phyloP scores from a whole-genome alignment of 2,329 filamentous ascomycete genomes.

The Trichoderma breve region DNA sequence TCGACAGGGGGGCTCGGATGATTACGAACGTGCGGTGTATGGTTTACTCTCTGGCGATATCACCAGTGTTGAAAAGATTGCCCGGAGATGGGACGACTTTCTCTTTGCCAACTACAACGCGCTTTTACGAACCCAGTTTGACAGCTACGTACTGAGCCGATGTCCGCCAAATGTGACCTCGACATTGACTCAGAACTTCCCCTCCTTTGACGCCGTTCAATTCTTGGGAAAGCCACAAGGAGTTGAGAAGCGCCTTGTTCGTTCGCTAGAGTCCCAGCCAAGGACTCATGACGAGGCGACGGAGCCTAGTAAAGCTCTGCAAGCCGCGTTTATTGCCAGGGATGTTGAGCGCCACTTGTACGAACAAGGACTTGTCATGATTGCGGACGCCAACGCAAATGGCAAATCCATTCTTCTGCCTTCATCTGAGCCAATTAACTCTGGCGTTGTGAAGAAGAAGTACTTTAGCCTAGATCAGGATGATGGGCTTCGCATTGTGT shows the following conservation, averaged over 20 bases:
- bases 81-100: constrained; percentile 79
- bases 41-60: constrained; percentile 86
- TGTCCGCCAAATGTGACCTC: constrained; percentile 54
- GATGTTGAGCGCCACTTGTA: constrained; percentile 57
- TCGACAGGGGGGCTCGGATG: constrained; percentile 65
- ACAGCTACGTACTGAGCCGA: constrained; percentile 61
- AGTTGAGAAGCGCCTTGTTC: constrained; percentile 58
- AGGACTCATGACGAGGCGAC: constrained; percentile 58
- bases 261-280: constrained; percentile 55
- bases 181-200: constrained; percentile 56
- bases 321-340: constrained; percentile 70
- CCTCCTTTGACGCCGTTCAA: constrained; percentile 62
- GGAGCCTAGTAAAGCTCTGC: constrained; percentile 69
- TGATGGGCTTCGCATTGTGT: constrained; percentile 64
- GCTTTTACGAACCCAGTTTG: constrained; percentile 76
- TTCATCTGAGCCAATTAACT: constrained; percentile 25
- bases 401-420: constrained; percentile 31
- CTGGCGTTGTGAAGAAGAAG: constrained; percentile 42
- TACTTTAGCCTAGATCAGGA: constrained; percentile 57
- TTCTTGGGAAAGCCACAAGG: constrained; percentile 56
- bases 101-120: constrained; percentile 87
- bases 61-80: constrained; percentile 71
- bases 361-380: constrained; percentile 52
- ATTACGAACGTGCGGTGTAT: constrained; percentile 87
- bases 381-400: constrained; percentile 27